Percentiles rank a stretch among this genome's conserved stretches.
Conservation (phyloP, 192 early-diverging fungal species). For the Backusella westeae region DNA sequence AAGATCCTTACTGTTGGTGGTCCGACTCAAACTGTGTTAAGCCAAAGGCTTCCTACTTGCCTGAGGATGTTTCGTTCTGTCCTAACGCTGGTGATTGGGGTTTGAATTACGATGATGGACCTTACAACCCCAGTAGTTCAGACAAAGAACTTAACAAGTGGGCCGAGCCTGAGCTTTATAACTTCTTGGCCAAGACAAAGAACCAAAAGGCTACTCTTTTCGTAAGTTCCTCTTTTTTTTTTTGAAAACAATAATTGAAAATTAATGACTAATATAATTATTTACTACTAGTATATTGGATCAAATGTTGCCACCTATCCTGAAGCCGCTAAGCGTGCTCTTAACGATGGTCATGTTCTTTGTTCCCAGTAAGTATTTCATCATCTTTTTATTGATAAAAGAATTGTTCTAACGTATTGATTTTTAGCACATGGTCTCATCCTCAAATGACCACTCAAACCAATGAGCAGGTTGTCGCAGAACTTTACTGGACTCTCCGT, state of each 20-base stretch:
- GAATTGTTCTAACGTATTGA: neutral
- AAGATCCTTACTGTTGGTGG: conserved; percentile 27
- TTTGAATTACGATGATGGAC: conserved; percentile 47
- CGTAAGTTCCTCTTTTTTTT: neutral
- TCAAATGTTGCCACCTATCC: conserved; percentile 39
- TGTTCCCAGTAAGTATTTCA: conserved; percentile 25
- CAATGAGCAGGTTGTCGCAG: conserved; percentile 48
- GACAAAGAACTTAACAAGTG: conserved; percentile 1
- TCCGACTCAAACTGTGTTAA: conserved; percentile 18
- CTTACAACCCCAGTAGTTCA: conserved; percentile 13
- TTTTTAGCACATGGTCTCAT: conserved; percentile 50
- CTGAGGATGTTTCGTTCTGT: conserved; percentile 24
- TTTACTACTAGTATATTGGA: conserved; percentile 35
- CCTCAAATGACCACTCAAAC: conserved; percentile 42
- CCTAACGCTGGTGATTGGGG: conserved; percentile 36
- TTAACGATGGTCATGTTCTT: conserved; percentile 54
- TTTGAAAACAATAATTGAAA: conserved; percentile 15
- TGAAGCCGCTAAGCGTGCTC: conserved; percentile 34
- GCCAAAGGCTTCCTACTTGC: conserved; percentile 2
- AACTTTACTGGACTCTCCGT: conserved; percentile 40
- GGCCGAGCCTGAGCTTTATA: conserved; percentile 24
- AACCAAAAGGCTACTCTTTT: conserved; percentile 26
- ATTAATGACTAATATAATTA: neutral
- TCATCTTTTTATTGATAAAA: neutral
- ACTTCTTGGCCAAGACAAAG: conserved; percentile 21